A percentile compares a stretch with the other conserved stretches of the same genome.
Conservation (phyloP, 2,329 filamentous ascomycete species). For the Ustulina deusta region DNA sequence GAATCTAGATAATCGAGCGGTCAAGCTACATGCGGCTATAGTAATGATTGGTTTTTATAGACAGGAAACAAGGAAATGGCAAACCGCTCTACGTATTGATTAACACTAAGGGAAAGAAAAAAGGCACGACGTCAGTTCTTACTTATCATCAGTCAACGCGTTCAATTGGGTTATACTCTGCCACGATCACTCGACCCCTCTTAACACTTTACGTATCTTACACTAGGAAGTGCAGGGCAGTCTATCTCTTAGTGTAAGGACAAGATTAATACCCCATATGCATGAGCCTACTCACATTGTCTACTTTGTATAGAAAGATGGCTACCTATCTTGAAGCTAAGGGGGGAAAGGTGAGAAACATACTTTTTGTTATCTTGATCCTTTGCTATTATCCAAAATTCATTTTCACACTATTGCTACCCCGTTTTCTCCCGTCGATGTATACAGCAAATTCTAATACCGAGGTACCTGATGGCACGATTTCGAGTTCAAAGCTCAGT, state of each 20-base stretch:
- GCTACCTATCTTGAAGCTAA: not conserved
- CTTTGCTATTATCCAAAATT: not conserved
- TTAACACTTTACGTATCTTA: no score
- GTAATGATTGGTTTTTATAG: no score
- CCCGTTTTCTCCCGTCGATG: not conserved
- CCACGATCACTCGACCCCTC: no score
- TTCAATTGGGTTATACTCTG: no score
- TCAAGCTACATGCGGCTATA: not conserved
- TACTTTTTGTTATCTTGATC: not conserved
- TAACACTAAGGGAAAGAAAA: not conserved
- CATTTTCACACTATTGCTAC: not conserved
- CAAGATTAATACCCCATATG: no score
- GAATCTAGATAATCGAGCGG: not conserved
- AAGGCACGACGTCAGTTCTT: no score
- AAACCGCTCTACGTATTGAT: not conserved
- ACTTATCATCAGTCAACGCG: no score
- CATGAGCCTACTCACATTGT: no score
- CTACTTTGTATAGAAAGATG: no score
- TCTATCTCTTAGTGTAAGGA: no score
- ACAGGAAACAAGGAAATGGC: not conserved
- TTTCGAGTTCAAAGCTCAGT: constrained; percentile 1
- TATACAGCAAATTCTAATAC: constrained; percentile 13
- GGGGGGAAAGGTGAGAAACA: not conserved
- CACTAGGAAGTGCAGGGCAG: no score
- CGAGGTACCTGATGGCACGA: constrained; percentile 19